A percentile compares a stretch with the other conserved stretches of the same genome.
phyloP scores from a whole-genome alignment of 106 monocot species.

The Agapanthus africanus region DNA sequence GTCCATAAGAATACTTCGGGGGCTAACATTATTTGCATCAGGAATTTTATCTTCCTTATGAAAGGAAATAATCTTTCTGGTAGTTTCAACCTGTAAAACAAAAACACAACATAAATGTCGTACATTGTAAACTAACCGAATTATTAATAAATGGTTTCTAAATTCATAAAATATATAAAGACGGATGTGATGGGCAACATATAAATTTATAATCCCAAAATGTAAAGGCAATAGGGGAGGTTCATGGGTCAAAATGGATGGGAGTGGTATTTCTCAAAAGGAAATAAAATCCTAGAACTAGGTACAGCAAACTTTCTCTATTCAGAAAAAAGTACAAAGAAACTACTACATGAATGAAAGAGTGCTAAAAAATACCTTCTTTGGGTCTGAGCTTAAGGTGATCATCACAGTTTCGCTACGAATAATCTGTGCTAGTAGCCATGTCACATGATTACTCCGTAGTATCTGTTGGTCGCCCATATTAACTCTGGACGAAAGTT shows the following conservation, averaged over 20 bases:
- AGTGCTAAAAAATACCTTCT: conserved; percentile 49
- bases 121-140: conserved; percentile 3
- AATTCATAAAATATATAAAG: background rate
- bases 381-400: conserved; percentile 63
- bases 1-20: conserved; percentile 83
- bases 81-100: conserved; percentile 74
- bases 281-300: background rate
- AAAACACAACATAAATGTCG: background rate
- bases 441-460: conserved; percentile 90
- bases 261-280: background rate
- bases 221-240: background rate
- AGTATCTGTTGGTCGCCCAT: conserved; percentile 62
- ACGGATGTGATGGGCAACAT: background rate
- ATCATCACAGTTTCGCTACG: conserved; percentile 75
- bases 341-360: too few species aligned
- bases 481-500: conserved; percentile 59
- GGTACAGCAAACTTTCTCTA: background rate
- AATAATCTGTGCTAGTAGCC: conserved; percentile 90
- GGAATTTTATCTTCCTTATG: conserved; percentile 87
- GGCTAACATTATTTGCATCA: conserved; percentile 48
- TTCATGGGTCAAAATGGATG: background rate
- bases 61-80: conserved; percentile 90
- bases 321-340: too few species aligned
- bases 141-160: background rate
- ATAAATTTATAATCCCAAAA: background rate